Conservation (phyloP, 192 early-diverging fungal genomes). For the Anaeromyces robustus region DNA sequence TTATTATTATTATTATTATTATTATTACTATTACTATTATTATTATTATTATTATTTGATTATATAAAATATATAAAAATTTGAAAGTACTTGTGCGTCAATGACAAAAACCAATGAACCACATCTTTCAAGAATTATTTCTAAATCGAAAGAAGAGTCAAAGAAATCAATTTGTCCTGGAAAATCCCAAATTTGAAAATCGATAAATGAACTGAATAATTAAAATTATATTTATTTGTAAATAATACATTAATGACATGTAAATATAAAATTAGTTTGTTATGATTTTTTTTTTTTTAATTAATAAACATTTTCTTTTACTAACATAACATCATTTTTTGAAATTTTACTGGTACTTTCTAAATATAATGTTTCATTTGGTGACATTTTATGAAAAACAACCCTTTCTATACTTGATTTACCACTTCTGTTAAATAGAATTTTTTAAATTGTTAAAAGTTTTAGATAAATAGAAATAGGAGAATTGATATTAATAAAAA, state of each 20-base stretch:
- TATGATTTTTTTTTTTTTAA: no score
- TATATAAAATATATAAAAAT: no score
- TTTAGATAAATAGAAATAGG: not conserved
- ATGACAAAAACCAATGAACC: slow-evolving; percentile 83
- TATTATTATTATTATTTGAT: not conserved
- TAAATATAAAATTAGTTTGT: no score
- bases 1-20: no score
- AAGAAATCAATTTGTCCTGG: slow-evolving; percentile 76
- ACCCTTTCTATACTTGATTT: slow-evolving; percentile 73
- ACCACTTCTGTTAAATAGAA: slow-evolving; percentile 45
- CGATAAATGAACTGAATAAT: slow-evolving; percentile 48
- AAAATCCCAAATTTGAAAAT: slow-evolving; percentile 82
- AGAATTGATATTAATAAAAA: slow-evolving; percentile 1
- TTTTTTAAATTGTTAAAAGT: no score
- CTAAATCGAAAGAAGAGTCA: slow-evolving; percentile 48
- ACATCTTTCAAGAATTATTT: slow-evolving; percentile 39
- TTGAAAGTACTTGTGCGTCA: slow-evolving; percentile 79
- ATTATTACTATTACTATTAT: no score
- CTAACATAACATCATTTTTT: slow-evolving; percentile 52
- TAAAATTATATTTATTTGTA: no score
- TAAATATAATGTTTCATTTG: slow-evolving; percentile 73
- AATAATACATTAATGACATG: no score
- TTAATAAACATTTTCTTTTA: no score
- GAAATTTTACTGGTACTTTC: slow-evolving; percentile 55
- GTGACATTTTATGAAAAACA: slow-evolving; percentile 76